These are phyloP conservation scores for Angomonas desouzai DNA, from an alignment of 208 protist species.

Conservation along the genomic window DNA sequence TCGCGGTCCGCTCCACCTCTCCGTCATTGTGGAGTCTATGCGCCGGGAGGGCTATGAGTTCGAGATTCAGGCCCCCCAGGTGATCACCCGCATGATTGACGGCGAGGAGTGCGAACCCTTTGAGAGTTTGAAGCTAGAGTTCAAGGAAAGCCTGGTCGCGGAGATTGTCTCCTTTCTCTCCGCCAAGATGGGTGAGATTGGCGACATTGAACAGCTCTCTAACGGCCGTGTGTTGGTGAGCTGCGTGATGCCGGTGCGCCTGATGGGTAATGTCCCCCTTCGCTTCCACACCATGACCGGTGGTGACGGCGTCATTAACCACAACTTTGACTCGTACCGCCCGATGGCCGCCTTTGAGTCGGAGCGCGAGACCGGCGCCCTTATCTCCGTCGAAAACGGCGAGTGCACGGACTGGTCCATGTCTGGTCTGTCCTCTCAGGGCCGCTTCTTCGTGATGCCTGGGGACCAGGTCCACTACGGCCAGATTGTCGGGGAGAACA, in stretches of 20 bases:
- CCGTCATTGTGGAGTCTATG: conserved; percentile 97
- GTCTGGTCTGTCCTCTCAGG: conserved; percentile 61
- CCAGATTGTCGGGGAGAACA: conserved; percentile 90
- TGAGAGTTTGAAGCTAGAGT: conserved; percentile 79
- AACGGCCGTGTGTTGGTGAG: conserved; percentile 71
- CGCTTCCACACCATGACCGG: conserved; percentile 82
- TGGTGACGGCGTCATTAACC: conserved; percentile 85
- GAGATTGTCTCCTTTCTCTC: conserved; percentile 85
- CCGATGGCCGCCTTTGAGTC: conserved; percentile 62
- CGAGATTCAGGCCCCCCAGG: conserved; percentile 90
- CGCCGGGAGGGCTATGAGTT: conserved; percentile 97
- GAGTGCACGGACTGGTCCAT: conserved; percentile 87
- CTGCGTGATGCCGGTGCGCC: conserved; percentile 87
- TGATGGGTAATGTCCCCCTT: conserved; percentile 82
- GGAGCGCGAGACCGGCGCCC: conserved; percentile 76
- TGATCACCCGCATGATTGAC: conserved; percentile 85
- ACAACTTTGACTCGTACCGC: conserved; percentile 84
- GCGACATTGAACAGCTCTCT: conserved; percentile 79
- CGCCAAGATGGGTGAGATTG: conserved; percentile 85
- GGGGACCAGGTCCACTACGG: conserved; percentile 87
- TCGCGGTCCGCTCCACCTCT: conserved; percentile 96
- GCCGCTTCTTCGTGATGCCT: conserved; percentile 85
- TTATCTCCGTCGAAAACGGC: conserved; percentile 83
- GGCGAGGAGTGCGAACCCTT: conserved; percentile 82
- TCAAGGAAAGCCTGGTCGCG: conserved; percentile 60